Percentiles rank a stretch among this genome's conserved stretches.
Evolutionary conservation across 1,284 basidiomycete genomes (phyloP).

Genomic region (Ustilago curta): DNA sequence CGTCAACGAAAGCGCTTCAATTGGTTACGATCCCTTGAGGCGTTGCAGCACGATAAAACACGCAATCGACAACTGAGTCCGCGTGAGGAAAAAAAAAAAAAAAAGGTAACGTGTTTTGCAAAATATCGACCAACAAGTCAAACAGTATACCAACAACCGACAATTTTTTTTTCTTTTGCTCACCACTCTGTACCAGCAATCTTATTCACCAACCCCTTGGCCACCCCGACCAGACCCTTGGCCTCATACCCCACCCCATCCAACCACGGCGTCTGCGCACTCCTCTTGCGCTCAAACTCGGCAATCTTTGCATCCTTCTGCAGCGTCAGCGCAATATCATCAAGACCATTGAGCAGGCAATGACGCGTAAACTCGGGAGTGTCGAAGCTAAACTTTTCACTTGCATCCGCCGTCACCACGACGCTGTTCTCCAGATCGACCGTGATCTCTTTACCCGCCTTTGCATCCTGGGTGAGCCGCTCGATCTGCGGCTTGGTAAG

Average conservation of each 20-base stretch:
- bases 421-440: slow-evolving; percentile 62
- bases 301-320: slow-evolving; percentile 58
- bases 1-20: too few species aligned
- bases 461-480: slow-evolving; percentile 57
- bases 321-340: slow-evolving; percentile 66
- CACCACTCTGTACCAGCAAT: slow-evolving; percentile 61
- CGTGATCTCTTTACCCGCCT: slow-evolving; percentile 59
- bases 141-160: too few species aligned
- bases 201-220: slow-evolving; percentile 45
- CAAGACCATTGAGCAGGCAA: slow-evolving; percentile 65
- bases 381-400: slow-evolving; percentile 56
- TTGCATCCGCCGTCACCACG: slow-evolving; percentile 57
- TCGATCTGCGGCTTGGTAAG: slow-evolving; percentile 56
- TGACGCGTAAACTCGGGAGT: slow-evolving; percentile 60
- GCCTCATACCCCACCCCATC: slow-evolving; percentile 57
- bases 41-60: too few species aligned
- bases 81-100: too few species aligned
- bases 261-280: slow-evolving; percentile 61
- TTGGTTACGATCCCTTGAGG: too few species aligned
- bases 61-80: too few species aligned
- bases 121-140: too few species aligned
- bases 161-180: not conserved
- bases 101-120: too few species aligned
- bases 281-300: slow-evolving; percentile 54
- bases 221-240: slow-evolving; percentile 16